Evolutionary conservation across 441 rosid species (phyloP).

Genomic region (Pelargonium citronellum): DNA sequence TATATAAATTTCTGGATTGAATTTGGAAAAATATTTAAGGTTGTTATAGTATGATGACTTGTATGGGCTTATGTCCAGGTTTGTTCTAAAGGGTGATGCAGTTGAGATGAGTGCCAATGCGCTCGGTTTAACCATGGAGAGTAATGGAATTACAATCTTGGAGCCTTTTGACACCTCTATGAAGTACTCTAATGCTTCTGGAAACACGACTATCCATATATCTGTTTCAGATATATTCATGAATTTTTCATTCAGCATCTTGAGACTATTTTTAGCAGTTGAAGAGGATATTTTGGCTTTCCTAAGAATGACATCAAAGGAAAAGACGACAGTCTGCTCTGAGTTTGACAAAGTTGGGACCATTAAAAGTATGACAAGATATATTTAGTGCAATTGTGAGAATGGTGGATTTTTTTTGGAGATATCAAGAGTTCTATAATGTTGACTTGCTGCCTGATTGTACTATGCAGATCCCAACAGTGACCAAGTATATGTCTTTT

Average conservation of each 20-base stretch:
- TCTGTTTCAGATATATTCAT: slow-evolving; percentile 79
- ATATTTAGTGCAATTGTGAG: slow-evolving; percentile 8
- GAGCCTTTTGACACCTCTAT: slow-evolving; percentile 89
- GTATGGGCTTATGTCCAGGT: slow-evolving; percentile 40
- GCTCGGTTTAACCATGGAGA: slow-evolving; percentile 89
- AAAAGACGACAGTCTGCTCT: slow-evolving; percentile 73
- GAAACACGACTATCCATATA: slow-evolving; percentile 66
- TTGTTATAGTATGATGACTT: slow-evolving; percentile 15
- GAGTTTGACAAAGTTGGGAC: slow-evolving; percentile 91
- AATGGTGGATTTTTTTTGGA: too few species aligned
- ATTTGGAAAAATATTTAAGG: too few species aligned
- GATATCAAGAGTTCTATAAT: slow-evolving; percentile 14
- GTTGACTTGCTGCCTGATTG: slow-evolving; percentile 23
- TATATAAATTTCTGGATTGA: background rate
- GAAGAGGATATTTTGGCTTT: slow-evolving; percentile 90
- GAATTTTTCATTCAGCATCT: slow-evolving; percentile 93
- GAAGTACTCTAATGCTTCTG: slow-evolving; percentile 81
- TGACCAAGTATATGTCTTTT: slow-evolving; percentile 69
- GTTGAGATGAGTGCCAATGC: slow-evolving; percentile 74
- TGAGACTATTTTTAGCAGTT: slow-evolving; percentile 84
- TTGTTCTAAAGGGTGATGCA: slow-evolving; percentile 65
- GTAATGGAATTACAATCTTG: slow-evolving; percentile 86
- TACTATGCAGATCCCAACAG: slow-evolving; percentile 48
- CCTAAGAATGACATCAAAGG: slow-evolving; percentile 80
- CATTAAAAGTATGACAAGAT: slow-evolving; percentile 50